Percentiles rank a stretch among this genome's conserved stretches.
Conservation (phyloP, 768 basidiomycete species). For the Pilatotrama ljubarskyi region DNA sequence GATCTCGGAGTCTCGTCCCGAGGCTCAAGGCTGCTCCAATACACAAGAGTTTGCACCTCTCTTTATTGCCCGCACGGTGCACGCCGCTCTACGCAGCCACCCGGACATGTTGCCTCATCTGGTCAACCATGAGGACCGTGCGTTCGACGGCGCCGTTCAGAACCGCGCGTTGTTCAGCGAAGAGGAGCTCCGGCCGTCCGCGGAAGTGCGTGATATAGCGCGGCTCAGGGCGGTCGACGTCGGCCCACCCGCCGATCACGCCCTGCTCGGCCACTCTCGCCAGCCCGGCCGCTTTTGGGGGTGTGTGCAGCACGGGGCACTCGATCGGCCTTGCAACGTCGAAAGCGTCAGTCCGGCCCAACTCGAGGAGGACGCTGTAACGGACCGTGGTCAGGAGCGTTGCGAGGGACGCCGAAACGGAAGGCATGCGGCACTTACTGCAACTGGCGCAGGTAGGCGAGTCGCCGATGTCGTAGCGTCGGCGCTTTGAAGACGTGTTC, state of each 20-base stretch:
- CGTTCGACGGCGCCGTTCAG: background rate
- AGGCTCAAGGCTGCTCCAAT: too few species aligned
- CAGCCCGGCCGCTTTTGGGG: background rate
- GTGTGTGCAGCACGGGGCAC: background rate
- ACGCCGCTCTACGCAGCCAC: too few species aligned
- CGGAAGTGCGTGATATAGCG: background rate
- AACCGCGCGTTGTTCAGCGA: background rate
- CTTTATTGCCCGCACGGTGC: too few species aligned
- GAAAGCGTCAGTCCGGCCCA: background rate
- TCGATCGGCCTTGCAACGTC: background rate
- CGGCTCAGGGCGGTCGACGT: background rate
- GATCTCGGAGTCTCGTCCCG: too few species aligned
- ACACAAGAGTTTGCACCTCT: too few species aligned
- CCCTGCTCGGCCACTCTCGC: background rate
- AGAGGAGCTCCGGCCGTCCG: background rate
- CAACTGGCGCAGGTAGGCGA: conserved; percentile 3
- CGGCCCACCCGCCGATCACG: background rate
- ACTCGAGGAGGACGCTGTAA: background rate
- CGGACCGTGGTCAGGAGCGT: background rate
- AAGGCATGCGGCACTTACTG: background rate
- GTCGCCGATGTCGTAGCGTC: background rate
- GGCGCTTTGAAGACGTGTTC: background rate
- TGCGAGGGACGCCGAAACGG: background rate
- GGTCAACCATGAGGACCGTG: background rate
- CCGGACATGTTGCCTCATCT: background rate